Evolutionary conservation across 176 grass and related monocot species (phyloP).

Genomic region (Calamus simplicifolius): DNA sequence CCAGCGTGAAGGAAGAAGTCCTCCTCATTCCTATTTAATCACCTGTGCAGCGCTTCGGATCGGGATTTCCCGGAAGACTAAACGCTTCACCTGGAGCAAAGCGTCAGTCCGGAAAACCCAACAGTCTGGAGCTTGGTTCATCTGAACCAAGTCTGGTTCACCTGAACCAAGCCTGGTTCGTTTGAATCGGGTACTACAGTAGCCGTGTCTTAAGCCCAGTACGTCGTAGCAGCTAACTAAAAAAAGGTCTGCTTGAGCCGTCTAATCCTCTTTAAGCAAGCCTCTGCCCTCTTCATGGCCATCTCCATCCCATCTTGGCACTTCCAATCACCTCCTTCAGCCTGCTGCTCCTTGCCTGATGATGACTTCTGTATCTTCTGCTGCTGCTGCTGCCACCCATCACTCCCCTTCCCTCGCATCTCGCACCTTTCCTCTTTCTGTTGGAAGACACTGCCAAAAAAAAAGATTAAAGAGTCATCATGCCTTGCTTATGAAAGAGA

Average conservation of each 20-base stretch:
- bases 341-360: neutral
- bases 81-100: too few species aligned
- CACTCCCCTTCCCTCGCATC: slow-evolving; percentile 4
- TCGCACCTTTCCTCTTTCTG: slow-evolving; percentile 49
- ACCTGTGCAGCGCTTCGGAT: too few species aligned
- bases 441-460: slow-evolving; percentile 46
- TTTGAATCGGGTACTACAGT: too few species aligned
- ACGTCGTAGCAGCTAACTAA: neutral
- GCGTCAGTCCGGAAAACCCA: too few species aligned
- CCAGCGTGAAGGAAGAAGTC: too few species aligned
- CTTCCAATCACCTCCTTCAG: neutral
- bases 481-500: too few species aligned
- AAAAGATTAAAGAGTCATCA: neutral
- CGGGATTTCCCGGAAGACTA: too few species aligned
- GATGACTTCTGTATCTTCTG: neutral
- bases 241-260: slow-evolving; percentile 44
- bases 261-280: slow-evolving; percentile 64
- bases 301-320: slow-evolving; percentile 31
- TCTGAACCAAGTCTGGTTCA: too few species aligned
- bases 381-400: slow-evolving; percentile 5
- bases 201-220: too few species aligned
- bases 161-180: too few species aligned
- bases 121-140: too few species aligned
- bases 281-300: slow-evolving; percentile 54
- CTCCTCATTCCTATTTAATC: too few species aligned